phyloP scores from a whole-genome alignment of 768 basidiomycete genomes.

The Boletus reticuloceps region DNA sequence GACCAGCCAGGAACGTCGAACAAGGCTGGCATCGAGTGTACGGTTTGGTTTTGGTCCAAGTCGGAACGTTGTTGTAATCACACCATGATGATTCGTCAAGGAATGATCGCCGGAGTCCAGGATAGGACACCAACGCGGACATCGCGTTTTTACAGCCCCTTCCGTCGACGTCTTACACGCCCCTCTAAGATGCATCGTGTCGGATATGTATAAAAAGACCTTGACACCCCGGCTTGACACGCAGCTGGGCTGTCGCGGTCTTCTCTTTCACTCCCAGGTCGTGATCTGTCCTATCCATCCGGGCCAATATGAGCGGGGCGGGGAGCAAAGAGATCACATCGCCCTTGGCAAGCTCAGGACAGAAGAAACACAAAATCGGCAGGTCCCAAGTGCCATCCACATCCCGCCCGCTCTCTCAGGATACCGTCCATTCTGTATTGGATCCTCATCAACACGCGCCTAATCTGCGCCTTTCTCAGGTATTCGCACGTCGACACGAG shows the following conservation, averaged over 20 bases:
- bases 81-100: too few relatives aligned
- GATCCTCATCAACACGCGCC: conserved; percentile 15
- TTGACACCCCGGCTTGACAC: not conserved
- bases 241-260: not conserved
- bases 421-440: conserved; percentile 1
- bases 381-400: conserved; percentile 5
- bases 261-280: not conserved
- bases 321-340: not conserved
- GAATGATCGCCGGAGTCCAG: too few relatives aligned
- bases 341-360: conserved; percentile 1
- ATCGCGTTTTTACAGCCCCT: conserved; percentile 17
- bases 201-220: conserved; percentile 14
- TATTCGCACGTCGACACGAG: conserved; percentile 5
- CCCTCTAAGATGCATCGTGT: conserved; percentile 21
- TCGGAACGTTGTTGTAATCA: too few relatives aligned
- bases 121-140: conserved; percentile 17
- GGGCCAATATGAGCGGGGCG: conserved; percentile 10
- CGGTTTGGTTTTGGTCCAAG: conserved; percentile 6
- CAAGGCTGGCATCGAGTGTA: conserved; percentile 39
- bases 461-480: conserved; percentile 8
- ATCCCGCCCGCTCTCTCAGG: conserved; percentile 1
- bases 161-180: too few relatives aligned
- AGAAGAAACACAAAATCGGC: conserved; percentile 13
- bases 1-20: conserved; percentile 75
- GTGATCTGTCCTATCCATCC: not conserved